Conservation (phyloP, 1,139 yeast species). For the Wickerhamomyces sp. region DNA sequence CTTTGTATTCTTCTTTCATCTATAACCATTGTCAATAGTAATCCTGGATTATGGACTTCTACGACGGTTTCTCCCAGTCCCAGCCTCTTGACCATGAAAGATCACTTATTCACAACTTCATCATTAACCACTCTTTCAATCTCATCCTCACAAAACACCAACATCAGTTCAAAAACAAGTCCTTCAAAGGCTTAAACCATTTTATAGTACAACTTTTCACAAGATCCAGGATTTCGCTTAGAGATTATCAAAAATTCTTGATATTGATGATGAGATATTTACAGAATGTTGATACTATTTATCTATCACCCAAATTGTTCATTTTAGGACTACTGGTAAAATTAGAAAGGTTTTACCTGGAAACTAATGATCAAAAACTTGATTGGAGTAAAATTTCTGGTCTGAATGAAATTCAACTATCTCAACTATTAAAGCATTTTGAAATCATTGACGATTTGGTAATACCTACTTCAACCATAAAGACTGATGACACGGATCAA, state of each 20-base stretch:
- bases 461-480: neutral
- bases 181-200: conserved; percentile 1
- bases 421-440: conserved; percentile 2
- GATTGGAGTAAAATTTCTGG: conserved; percentile 5
- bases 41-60: too few relatives aligned
- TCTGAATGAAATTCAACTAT: conserved; percentile 1
- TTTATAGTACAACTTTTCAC: conserved; percentile 4
- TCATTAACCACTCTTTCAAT: conserved; percentile 1
- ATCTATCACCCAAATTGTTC: conserved; percentile 6
- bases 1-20: neutral
- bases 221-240: conserved; percentile 3
- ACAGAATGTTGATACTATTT: neutral
- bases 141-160: neutral
- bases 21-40: too few relatives aligned
- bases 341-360: neutral
- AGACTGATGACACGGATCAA: too few relatives aligned
- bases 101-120: neutral
- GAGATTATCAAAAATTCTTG: conserved; percentile 8
- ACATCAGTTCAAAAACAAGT: neutral
- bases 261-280: conserved; percentile 8
- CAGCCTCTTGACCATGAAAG: neutral
- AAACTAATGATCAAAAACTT: neutral
- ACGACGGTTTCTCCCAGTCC: neutral
- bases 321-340: conserved; percentile 7
- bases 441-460: conserved; percentile 1